These are phyloP conservation scores for Pseudocercospora fijiensis DNA, from an alignment of 2,329 filamentous ascomycete species.

Conservation along the genomic window DNA sequence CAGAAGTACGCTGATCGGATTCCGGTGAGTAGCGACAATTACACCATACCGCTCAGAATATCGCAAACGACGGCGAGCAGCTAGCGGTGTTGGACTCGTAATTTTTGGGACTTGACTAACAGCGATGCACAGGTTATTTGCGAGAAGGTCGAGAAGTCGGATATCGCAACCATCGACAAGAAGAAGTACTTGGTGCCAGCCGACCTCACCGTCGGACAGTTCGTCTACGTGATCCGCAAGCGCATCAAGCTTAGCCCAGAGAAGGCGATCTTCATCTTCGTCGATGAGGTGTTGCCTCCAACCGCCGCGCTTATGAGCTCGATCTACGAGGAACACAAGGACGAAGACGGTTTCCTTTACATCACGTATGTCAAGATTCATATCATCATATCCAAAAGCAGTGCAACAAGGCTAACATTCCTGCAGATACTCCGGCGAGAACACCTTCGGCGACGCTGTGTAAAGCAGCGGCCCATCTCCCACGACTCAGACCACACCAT, in stretches of 20 bases:
- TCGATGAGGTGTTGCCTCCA: conserved; percentile 94
- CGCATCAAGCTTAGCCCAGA: conserved; percentile 99
- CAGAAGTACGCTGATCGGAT: conserved; percentile 99
- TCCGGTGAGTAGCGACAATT: conserved; percentile 65
- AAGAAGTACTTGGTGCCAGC: conserved; percentile 99
- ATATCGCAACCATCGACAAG: conserved; percentile 99
- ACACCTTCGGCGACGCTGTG: conserved; percentile 76
- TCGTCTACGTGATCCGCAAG: conserved; percentile 99
- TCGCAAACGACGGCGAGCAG: not conserved
- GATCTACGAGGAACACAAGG: conserved; percentile 99
- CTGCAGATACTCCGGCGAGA: conserved; percentile 93
- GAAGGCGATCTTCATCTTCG: conserved; percentile 99
- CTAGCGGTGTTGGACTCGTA: not conserved
- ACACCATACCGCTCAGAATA: not conserved
- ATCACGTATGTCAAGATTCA: conserved; percentile 68
- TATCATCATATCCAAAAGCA: not conserved
- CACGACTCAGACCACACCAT: conserved; percentile 8
- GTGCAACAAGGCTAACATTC: conserved; percentile 14
- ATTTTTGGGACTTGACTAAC: conserved; percentile 2
- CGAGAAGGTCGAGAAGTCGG: conserved; percentile 98
- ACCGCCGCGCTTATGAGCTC: conserved; percentile 98
- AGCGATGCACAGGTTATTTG: conserved; percentile 76
- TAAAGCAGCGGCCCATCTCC: conserved; percentile 29
- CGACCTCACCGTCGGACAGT: conserved; percentile 97
- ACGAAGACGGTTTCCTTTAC: conserved; percentile 86